These are phyloP conservation scores for Candida caryicola DNA, from an alignment of 805 yeast species.

Conservation along the genomic window DNA sequence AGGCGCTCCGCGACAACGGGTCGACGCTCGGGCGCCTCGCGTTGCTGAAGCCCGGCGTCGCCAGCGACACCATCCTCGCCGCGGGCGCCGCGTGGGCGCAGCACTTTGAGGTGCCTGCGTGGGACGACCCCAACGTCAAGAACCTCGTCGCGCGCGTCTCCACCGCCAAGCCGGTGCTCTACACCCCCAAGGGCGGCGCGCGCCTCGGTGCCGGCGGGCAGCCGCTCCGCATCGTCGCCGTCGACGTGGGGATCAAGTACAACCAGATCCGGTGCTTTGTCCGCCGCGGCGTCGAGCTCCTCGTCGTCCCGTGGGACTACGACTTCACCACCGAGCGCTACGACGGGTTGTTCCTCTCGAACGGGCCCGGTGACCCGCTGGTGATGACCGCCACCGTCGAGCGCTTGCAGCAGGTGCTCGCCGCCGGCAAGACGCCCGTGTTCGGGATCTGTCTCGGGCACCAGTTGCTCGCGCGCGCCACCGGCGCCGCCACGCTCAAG, in stretches of 20 bases:
- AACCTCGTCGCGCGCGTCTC: constrained; percentile 94
- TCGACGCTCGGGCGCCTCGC: constrained; percentile 89
- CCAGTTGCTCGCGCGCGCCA: constrained; percentile 90
- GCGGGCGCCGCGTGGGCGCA: constrained; percentile 50
- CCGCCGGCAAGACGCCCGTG: constrained; percentile 74
- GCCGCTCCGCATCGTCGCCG: constrained; percentile 76
- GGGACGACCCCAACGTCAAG: constrained; percentile 88
- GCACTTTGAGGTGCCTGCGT: constrained; percentile 73
- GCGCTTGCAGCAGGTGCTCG: constrained; percentile 56
- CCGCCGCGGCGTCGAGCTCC: constrained; percentile 91
- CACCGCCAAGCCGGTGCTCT: constrained; percentile 67
- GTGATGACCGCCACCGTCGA: constrained; percentile 68
- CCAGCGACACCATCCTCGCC: constrained; percentile 31
- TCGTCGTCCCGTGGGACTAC: constrained; percentile 94
- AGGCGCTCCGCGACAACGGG: constrained; percentile 88
- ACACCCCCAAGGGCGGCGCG: constrained; percentile 61
- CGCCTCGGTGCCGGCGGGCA: constrained; percentile 68
- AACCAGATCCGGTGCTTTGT: constrained; percentile 97
- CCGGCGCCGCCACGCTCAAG: constrained; percentile 91
- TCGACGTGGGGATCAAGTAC: constrained; percentile 97
- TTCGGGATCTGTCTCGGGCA: constrained; percentile 99
- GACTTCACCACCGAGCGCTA: constrained; percentile 77
- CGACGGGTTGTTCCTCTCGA: constrained; percentile 94
- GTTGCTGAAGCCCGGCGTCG: constrained; percentile 45
- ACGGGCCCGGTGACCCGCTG: constrained; percentile 99